Evolutionary conservation across 2,329 filamentous ascomycete species (phyloP), one percentile per base, ranked within the genome.

Genomic region (Fusarium sp.): DNA sequence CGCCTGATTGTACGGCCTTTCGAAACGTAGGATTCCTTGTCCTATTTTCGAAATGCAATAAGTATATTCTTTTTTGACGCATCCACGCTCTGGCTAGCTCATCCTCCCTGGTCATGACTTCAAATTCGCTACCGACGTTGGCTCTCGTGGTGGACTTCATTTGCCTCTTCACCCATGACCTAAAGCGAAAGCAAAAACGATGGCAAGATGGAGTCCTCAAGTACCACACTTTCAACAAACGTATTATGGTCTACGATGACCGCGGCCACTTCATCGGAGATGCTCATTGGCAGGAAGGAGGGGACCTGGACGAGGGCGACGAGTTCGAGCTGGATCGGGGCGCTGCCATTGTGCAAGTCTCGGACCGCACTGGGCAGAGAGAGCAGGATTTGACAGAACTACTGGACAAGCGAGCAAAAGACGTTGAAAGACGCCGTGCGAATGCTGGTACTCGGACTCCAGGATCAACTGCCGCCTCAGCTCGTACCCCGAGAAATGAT

Each of bases 141-240:
- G 94, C 95, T 2, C 87, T 90, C 0, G 95, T 98, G 42, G 86
- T 93, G 79, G 95, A 97, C 79, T 97, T 93, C 82, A 88, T 90
- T 71, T 98, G 95, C 81, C 91, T 98, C 6, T 98, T 94, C 83
- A 97, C 95, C 2, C 91, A 94, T 80, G 95, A 98, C 80, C 82
- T 97, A 47, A 91, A 91, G 61, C 91, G 94, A 65, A 98, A 98
- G 84, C 92, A 94, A 77, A 98, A 98, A 81, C 88, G 94, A 70
- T 98, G 95, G 95, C 94, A 97, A 79, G 95, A 98, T 91, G 95
- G 96, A 38, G 91, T 91, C 61, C 89, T 98, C 70, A 93, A 93
- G 74, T 97, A 93, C 74, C 95, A 98, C 80, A 93, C 93, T 1
- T 98, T 97, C 89, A 98, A 98, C 85, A 94, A 92, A 80, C 91